phyloP scores from a whole-genome alignment of 306 rosid genomes.

The Vigna radiata region DNA sequence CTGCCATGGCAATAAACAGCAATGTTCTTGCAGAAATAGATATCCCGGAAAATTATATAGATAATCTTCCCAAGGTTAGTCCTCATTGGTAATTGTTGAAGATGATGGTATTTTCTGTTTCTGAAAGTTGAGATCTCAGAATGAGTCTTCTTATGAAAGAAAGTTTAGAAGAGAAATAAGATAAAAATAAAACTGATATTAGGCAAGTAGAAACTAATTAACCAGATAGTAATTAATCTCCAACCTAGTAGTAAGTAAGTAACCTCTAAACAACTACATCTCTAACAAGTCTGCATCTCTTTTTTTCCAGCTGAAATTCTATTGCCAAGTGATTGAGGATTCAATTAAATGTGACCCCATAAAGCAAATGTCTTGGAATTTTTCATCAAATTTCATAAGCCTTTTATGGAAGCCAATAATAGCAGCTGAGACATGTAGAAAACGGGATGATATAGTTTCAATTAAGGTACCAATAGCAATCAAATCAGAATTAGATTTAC shows the following conservation, averaged over 20 bases:
- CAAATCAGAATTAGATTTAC: conserved; percentile 17
- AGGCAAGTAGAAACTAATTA: not conserved
- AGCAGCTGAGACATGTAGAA: conserved; percentile 51
- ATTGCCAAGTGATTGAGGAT: conserved; percentile 55
- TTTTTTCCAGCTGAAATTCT: conserved; percentile 52
- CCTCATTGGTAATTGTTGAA: conserved; percentile 32
- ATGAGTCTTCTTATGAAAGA: conserved; percentile 9
- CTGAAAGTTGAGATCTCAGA: conserved; percentile 41
- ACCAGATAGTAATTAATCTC: not conserved
- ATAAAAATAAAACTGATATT: not conserved
- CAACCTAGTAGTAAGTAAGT: not conserved
- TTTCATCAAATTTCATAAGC: conserved; percentile 52
- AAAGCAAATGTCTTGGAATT: conserved; percentile 54
- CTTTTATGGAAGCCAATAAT: conserved; percentile 53
- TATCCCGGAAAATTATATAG: conserved; percentile 77
- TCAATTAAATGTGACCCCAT: conserved; percentile 49
- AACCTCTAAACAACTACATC: not conserved
- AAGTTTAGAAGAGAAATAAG: not conserved
- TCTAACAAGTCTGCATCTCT: conserved; percentile 38
- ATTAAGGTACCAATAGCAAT: conserved; percentile 43
- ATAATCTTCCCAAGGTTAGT: conserved; percentile 88
- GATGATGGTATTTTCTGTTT: not conserved
- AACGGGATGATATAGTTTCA: conserved; percentile 46
- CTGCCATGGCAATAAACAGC: conserved; percentile 93
- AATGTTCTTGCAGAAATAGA: conserved; percentile 84